These are phyloP conservation scores for Globisporangium nodosum DNA, from an alignment of 352 stramenopile species.

Conservation along the genomic window DNA sequence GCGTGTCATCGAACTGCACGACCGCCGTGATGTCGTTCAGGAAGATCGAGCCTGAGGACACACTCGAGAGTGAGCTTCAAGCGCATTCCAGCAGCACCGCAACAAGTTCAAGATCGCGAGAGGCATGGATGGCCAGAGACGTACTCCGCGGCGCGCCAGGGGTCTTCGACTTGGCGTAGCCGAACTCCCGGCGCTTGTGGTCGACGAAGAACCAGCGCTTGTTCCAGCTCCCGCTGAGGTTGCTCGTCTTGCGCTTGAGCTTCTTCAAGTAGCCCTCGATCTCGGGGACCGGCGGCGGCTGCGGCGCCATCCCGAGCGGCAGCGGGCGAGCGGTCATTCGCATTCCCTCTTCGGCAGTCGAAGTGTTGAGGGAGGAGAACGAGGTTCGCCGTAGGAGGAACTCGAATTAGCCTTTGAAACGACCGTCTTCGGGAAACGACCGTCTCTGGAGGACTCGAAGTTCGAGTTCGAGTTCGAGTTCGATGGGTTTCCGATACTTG, in stretches of 20 bases:
- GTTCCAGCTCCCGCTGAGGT: conserved; percentile 74
- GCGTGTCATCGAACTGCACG: conserved; percentile 80
- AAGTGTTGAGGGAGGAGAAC: too few species aligned
- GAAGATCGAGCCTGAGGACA: conserved; percentile 59
- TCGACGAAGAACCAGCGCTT: conserved; percentile 87
- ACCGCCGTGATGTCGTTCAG: conserved; percentile 85
- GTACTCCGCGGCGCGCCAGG: conserved; percentile 43
- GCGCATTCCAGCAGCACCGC: neutral
- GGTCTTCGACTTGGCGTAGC: conserved; percentile 52
- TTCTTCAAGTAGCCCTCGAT: conserved; percentile 87
- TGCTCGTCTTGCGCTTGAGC: conserved; percentile 83
- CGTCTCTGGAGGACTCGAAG: too few species aligned
- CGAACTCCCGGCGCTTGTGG: conserved; percentile 63
- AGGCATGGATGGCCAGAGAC: neutral
- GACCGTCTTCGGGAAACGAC: too few species aligned
- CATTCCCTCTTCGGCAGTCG: neutral
- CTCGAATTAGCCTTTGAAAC: too few species aligned
- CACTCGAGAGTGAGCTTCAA: neutral
- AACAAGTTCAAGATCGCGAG: neutral
- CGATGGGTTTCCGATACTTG: too few species aligned
- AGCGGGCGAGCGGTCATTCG: conserved; percentile 3
- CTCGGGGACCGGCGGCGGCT: conserved; percentile 52
- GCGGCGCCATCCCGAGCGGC: conserved; percentile 22
- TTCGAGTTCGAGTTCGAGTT: too few species aligned
- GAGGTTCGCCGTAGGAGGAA: neutral